Conservation (phyloP, 495 filamentous ascomycete genomes). For the Tuber brumale region DNA sequence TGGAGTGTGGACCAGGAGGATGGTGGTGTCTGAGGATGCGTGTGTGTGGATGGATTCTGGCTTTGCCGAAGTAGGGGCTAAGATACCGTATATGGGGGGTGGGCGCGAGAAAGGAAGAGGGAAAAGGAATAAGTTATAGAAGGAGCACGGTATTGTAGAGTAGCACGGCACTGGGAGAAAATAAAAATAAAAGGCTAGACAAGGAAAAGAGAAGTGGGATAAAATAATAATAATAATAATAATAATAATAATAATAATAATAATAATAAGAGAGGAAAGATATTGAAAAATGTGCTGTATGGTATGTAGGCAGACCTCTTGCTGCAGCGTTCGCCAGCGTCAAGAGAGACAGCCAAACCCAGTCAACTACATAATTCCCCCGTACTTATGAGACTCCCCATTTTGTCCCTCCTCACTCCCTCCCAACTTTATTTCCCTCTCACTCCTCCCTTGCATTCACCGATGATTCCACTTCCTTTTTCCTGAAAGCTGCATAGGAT, state of each 20-base stretch:
- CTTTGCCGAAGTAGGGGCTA: slow-evolving; percentile 30
- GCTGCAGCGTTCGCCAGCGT: slow-evolving; percentile 4
- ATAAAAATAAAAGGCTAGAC: slow-evolving; percentile 26
- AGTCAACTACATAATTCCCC: slow-evolving; percentile 19
- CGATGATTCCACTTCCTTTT: neutral
- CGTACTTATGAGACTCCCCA: slow-evolving; percentile 8
- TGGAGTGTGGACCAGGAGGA: slow-evolving; percentile 26
- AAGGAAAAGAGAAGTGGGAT: slow-evolving; percentile 13
- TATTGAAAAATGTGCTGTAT: slow-evolving; percentile 13
- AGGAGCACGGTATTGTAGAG: neutral
- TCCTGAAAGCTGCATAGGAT: slow-evolving; percentile 28
- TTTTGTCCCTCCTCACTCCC: neutral
- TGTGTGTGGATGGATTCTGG: slow-evolving; percentile 19
- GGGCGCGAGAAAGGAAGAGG: slow-evolving; percentile 23
- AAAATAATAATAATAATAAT: slow-evolving; percentile 16
- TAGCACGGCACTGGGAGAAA: neutral
- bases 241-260: slow-evolving; percentile 9
- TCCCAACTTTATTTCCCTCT: neutral
- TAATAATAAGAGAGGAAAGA: slow-evolving; percentile 17
- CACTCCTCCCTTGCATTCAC: slow-evolving; percentile 4
- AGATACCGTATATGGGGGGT: slow-evolving; percentile 11
- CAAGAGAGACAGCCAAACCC: slow-evolving; percentile 20
- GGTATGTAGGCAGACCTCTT: neutral
- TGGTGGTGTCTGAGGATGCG: slow-evolving; percentile 16
- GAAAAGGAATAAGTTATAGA: slow-evolving; percentile 14